Evolutionary conservation across 2,329 filamentous ascomycete species (phyloP).

Genomic region (Elsinoe fawcettii): DNA sequence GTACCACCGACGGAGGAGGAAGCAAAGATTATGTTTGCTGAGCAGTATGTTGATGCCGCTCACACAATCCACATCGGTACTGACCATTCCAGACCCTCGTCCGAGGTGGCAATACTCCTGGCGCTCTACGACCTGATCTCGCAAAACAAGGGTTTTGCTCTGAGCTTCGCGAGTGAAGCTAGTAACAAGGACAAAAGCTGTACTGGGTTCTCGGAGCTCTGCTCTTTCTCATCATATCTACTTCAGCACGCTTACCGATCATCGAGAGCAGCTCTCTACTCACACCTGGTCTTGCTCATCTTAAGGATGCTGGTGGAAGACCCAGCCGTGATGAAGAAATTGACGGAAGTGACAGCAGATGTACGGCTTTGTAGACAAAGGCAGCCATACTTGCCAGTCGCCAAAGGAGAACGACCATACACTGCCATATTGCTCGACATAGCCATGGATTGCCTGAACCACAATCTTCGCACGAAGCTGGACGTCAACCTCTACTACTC

Average conservation of each 20-base stretch:
- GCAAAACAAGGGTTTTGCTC: constrained; percentile 91
- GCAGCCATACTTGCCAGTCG: constrained; percentile 72
- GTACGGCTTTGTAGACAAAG: constrained; percentile 85
- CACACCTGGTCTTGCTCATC: constrained; percentile 75
- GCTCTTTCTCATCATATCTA: constrained; percentile 87
- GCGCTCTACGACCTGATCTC: constrained; percentile 89
- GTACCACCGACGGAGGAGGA: constrained; percentile 66
- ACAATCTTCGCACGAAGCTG: constrained; percentile 79
- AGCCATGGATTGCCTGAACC: constrained; percentile 84
- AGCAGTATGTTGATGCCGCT: constrained; percentile 52
- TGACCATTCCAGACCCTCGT: constrained; percentile 55
- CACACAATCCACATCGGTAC: constrained; percentile 4
- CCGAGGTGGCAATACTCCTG: constrained; percentile 71
- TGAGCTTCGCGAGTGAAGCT: constrained; percentile 59
- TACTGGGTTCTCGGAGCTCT: constrained; percentile 66
- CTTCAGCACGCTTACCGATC: constrained; percentile 89
- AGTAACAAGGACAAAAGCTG: constrained; percentile 28
- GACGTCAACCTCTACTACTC: constrained; percentile 71
- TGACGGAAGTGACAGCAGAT: constrained; percentile 68
- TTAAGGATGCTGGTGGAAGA: constrained; percentile 85
- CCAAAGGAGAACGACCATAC: constrained; percentile 63
- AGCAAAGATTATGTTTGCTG: constrained; percentile 70
- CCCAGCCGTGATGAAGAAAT: constrained; percentile 66
- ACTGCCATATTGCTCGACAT: constrained; percentile 74
- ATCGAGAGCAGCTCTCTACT: constrained; percentile 67